phyloP scores from a whole-genome alignment of 2,329 filamentous ascomycete species.

The Ophiostoma triangulosporum region DNA sequence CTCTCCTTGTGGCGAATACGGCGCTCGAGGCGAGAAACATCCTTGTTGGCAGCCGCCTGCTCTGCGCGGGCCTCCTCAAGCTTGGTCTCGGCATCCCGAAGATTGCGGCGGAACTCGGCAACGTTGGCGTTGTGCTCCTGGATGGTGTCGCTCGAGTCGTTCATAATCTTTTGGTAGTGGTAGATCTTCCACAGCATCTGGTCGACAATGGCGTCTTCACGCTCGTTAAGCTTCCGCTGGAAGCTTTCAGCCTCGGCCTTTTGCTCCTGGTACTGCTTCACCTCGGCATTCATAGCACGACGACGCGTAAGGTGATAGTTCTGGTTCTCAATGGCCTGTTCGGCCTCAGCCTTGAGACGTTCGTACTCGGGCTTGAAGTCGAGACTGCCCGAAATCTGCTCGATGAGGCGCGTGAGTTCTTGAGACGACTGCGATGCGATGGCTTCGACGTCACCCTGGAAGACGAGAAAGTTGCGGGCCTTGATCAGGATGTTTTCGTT shows the following conservation, averaged over 20 bases:
- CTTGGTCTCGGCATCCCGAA: constrained; percentile 68
- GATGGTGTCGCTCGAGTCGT: constrained; percentile 80
- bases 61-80: constrained; percentile 73
- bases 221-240: constrained; percentile 77
- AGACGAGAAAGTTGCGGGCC: constrained; percentile 93
- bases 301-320: constrained; percentile 78
- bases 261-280: constrained; percentile 94
- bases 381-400: constrained; percentile 92
- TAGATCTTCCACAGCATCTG: constrained; percentile 96
- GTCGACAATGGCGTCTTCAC: constrained; percentile 80
- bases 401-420: constrained; percentile 83
- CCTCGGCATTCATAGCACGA: constrained; percentile 90
- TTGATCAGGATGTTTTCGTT: constrained; percentile 95
- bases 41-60: constrained; percentile 62
- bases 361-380: constrained; percentile 95
- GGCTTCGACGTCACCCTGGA: constrained; percentile 94
- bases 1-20: constrained; percentile 77
- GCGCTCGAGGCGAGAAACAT: constrained; percentile 68
- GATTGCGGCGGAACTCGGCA: constrained; percentile 78
- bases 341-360: constrained; percentile 68
- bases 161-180: constrained; percentile 86
- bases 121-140: constrained; percentile 89
- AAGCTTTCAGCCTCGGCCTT: constrained; percentile 93
- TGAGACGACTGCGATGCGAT: constrained; percentile 92
- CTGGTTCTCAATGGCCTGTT: constrained; percentile 78